phyloP scores from a whole-genome alignment of 1,284 basidiomycete species.

The Volvariella volvacea region DNA sequence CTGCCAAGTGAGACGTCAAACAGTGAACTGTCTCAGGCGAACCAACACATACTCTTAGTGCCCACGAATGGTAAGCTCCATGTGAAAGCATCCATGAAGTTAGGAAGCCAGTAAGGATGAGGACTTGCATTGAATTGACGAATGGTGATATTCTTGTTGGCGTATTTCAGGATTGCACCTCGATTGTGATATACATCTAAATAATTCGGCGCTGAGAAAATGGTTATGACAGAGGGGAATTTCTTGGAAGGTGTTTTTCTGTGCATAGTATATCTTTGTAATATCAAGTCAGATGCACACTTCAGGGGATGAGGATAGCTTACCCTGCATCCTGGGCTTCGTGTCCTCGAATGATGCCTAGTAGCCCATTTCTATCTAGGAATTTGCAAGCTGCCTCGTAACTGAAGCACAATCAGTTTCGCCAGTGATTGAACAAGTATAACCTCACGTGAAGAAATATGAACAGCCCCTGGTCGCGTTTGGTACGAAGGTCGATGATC shows the following conservation, averaged over 20 bases:
- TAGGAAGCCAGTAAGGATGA: conserved; percentile 92
- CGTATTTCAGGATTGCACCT: conserved; percentile 95
- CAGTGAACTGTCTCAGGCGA: background rate
- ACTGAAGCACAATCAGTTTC: conserved; percentile 32
- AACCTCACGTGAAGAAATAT: conserved; percentile 85
- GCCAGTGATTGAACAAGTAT: background rate
- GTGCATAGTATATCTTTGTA: conserved; percentile 92
- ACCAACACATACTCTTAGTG: conserved; percentile 73
- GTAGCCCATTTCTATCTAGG: conserved; percentile 85
- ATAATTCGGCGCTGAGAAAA: conserved; percentile 96
- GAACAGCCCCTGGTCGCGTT: conserved; percentile 93
- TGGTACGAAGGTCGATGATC: conserved; percentile 70
- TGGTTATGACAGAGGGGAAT: conserved; percentile 90
- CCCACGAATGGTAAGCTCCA: conserved; percentile 99
- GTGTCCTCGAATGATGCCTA: conserved; percentile 95
- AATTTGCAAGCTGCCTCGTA: conserved; percentile 94
- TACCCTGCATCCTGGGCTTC: conserved; percentile 97
- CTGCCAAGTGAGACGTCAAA: conserved; percentile 29
- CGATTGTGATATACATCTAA: conserved; percentile 96
- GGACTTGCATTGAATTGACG: conserved; percentile 92
- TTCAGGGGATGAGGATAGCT: conserved; percentile 16
- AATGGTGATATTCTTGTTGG: conserved; percentile 97
- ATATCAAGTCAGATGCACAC: background rate
- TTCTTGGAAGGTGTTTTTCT: conserved; percentile 89
- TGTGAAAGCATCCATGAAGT: conserved; percentile 99